Evolutionary conservation across 805 yeast species (phyloP), one percentile per base, ranked within the genome.

Genomic region (Kuraishia capsulata): DNA sequence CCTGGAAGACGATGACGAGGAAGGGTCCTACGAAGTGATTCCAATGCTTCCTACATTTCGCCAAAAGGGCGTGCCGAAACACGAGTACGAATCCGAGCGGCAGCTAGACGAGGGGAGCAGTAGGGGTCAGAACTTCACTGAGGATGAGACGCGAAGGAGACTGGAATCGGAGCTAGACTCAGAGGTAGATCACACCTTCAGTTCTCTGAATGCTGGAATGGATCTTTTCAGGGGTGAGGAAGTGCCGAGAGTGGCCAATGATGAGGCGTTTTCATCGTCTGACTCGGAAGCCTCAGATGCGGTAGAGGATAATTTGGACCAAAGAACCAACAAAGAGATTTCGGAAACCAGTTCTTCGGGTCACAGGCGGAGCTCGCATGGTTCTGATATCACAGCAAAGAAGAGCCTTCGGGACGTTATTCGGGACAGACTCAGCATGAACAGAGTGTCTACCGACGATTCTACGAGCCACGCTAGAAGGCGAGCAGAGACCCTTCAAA

Each of bases 1-100:
- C 30, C 18, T 30, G 19, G 39, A 37, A 24, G 35, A 37, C 14
- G 30, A 37, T 3, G 35, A 5, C 30, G 39, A 37, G 19, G 37
- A 25, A 10, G 31, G 24, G 3, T 20, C 19, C 14, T 19, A 35
- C 10, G 30, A 21, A 5, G 26, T 16, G 9, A 33, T 33, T 18
- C 35, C 35, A 13, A 33, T n/a, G 19, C 28, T 33, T 11, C 35
- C 35, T 3, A 14, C 28, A 13, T 33, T 33, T 17, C n/a, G 26
- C 20, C 23, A 20, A 11, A 11, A 11, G 13, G 20, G 6, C 5
- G n/a, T 14, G 8, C 9, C 33, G n/a, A 16, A 16, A 13, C 8
- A 11, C n/a, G n/a, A 5, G 17, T 11, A 8, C n/a, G 31, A 29
- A 16, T 29, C 17, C 16, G 31, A 29, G 31, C 17, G 17, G 31